Evolutionary conservation across 371 early-diverging fungal genomes (phyloP).

Genomic region (Nematocida sp.): DNA sequence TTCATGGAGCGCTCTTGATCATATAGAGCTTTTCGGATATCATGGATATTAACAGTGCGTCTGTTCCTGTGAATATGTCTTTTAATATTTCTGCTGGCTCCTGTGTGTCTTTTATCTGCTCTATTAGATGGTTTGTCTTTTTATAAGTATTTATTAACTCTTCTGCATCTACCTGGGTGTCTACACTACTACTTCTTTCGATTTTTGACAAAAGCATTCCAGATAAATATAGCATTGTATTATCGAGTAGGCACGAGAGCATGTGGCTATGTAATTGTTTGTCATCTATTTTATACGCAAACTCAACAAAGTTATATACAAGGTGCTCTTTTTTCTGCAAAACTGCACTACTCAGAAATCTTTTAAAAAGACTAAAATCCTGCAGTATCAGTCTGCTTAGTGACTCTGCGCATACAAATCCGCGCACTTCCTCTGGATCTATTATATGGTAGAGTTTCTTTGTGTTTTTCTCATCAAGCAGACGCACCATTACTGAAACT

Average conservation of each 20-base stretch:
- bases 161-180: background rate
- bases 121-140: background rate
- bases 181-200: background rate
- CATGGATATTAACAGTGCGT: constrained; percentile 13
- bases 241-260: constrained; percentile 13
- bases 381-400: constrained; percentile 28
- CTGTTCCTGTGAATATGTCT: background rate
- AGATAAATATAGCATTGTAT: constrained; percentile 31
- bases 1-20: background rate
- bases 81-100: constrained; percentile 10
- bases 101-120: background rate
- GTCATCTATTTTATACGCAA: constrained; percentile 27
- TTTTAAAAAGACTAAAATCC: constrained; percentile 26
- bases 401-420: constrained; percentile 5
- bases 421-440: background rate
- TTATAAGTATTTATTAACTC: background rate
- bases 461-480: constrained; percentile 38
- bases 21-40: constrained; percentile 13
- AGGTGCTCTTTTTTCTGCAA: constrained; percentile 39
- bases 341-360: constrained; percentile 27
- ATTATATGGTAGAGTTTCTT: constrained; percentile 24
- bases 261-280: constrained; percentile 7
- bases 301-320: constrained; percentile 21
- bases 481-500: constrained; percentile 30
- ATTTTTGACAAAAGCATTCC: constrained; percentile 25